Evolutionary conservation across 257 asterid genomes (phyloP).

Genomic region (Solanum paucissectum): DNA sequence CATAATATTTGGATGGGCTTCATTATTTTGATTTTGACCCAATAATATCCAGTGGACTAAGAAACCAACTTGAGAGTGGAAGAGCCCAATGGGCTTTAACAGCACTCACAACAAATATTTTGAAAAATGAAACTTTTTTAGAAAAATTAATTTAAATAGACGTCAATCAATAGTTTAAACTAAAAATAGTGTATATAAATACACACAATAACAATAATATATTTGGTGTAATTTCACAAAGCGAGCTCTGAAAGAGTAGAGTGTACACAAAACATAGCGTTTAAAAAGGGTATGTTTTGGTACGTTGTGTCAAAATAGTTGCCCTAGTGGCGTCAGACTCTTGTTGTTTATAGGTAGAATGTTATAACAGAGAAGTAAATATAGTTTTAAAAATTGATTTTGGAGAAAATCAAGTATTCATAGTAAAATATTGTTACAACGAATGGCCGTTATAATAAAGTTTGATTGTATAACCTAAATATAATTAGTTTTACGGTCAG

Average conservation of each 20-base stretch:
- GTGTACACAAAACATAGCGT: neutral
- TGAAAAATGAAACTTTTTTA: neutral
- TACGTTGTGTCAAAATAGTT: no score
- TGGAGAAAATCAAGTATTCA: neutral
- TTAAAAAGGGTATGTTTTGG: neutral
- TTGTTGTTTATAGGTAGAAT: no score
- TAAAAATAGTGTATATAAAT: no score
- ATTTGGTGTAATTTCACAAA: neutral
- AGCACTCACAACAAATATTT: neutral
- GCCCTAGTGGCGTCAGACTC: neutral
- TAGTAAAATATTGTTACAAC: no score
- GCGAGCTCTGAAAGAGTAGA: neutral
- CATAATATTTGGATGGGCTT: neutral
- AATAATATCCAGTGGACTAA: neutral
- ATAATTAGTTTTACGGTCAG: neutral
- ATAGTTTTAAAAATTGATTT: neutral
- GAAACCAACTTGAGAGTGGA: neutral
- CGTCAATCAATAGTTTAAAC: neutral
- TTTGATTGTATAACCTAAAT: neutral
- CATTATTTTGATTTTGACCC: neutral
- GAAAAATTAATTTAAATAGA: neutral
- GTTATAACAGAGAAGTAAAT: neutral
- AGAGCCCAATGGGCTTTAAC: neutral
- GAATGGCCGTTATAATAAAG: no score
- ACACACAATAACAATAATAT: no score